A percentile compares a stretch with the other conserved stretches of the same genome.
Evolutionary conservation across 2,329 filamentous ascomycete species (phyloP).

Genomic region (Atkinsonella hypoxylon): DNA sequence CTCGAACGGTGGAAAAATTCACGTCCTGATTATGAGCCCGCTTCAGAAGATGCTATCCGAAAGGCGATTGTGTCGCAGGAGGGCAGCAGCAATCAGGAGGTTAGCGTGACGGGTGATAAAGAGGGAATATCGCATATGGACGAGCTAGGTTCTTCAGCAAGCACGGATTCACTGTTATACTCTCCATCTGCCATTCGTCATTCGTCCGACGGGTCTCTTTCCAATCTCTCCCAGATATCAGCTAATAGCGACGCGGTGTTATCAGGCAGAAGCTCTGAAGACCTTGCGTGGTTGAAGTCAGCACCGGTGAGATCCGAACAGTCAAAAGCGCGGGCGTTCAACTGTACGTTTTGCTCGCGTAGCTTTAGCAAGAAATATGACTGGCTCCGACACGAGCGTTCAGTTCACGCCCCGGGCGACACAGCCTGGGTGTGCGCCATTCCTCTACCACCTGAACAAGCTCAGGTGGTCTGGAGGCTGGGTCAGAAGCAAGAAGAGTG

Average conservation of each 20-base stretch:
- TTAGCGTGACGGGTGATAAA: not conserved
- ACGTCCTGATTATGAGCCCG: constrained; percentile 33
- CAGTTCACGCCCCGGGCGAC: constrained; percentile 32
- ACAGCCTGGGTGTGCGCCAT: constrained; percentile 38
- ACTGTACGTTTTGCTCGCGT: constrained; percentile 27
- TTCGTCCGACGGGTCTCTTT: constrained; percentile 10
- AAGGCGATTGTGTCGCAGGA: constrained; percentile 15
- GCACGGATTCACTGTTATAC: constrained; percentile 16
- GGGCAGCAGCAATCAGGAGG: not conserved
- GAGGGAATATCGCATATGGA: constrained; percentile 8
- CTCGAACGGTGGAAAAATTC: constrained; percentile 31
- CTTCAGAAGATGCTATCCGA: constrained; percentile 26
- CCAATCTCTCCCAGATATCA: constrained; percentile 9
- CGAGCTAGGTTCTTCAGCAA: constrained; percentile 19
- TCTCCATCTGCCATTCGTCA: constrained; percentile 12
- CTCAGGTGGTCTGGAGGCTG: constrained; percentile 36
- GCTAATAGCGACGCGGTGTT: constrained; percentile 6
- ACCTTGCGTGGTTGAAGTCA: constrained; percentile 8
- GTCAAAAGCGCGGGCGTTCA: constrained; percentile 17
- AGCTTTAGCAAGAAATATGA: constrained; percentile 29
- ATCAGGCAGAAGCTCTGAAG: constrained; percentile 3
- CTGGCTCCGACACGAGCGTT: constrained; percentile 36
- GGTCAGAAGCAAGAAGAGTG: constrained; percentile 29
- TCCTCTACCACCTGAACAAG: constrained; percentile 19
- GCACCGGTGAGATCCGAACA: constrained; percentile 5